Evolutionary conservation across 495 filamentous ascomycete species (phyloP).

Genomic region (Penicillium nucicola): DNA sequence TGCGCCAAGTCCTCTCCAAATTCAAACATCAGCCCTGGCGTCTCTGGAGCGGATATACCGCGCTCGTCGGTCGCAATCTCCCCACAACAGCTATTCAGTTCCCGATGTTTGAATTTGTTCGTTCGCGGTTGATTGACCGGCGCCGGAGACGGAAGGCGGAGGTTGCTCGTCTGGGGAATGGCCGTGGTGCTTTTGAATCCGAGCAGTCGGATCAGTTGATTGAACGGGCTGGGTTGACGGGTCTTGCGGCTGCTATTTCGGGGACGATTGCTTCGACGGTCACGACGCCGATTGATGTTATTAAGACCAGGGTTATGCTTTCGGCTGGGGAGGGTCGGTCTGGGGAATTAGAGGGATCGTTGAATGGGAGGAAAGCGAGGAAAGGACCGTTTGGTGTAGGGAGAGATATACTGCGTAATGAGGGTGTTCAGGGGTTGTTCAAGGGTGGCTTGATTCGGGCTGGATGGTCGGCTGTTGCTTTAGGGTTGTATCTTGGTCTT

Average conservation of each 20-base stretch:
- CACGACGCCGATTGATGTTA: slow-evolving; percentile 80
- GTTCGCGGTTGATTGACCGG: slow-evolving; percentile 37
- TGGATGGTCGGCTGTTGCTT: slow-evolving; percentile 77
- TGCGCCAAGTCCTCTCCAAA: slow-evolving; percentile 49
- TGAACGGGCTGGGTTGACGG: slow-evolving; percentile 62
- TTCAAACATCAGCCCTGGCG: slow-evolving; percentile 56
- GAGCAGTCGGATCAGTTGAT: slow-evolving; percentile 14
- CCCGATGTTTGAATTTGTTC: slow-evolving; percentile 75
- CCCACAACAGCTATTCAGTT: slow-evolving; percentile 88
- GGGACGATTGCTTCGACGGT: slow-evolving; percentile 67
- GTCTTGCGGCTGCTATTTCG: slow-evolving; percentile 62
- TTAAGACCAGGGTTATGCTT: slow-evolving; percentile 79
- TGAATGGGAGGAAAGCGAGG: slow-evolving; percentile 11
- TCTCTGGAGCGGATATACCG: slow-evolving; percentile 77
- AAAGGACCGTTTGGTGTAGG: slow-evolving; percentile 52
- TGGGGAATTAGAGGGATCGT: neutral
- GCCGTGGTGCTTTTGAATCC: neutral
- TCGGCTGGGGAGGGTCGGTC: slow-evolving; percentile 34
- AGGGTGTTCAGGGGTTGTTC: slow-evolving; percentile 71
- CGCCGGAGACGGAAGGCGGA: slow-evolving; percentile 18
- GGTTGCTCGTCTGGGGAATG: neutral
- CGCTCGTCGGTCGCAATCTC: slow-evolving; percentile 74
- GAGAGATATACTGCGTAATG: slow-evolving; percentile 55
- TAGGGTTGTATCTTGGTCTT: slow-evolving; percentile 79
- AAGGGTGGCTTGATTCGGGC: slow-evolving; percentile 70